Conservation (phyloP, 257 asterid genomes). For the Fraxinus anomala region DNA sequence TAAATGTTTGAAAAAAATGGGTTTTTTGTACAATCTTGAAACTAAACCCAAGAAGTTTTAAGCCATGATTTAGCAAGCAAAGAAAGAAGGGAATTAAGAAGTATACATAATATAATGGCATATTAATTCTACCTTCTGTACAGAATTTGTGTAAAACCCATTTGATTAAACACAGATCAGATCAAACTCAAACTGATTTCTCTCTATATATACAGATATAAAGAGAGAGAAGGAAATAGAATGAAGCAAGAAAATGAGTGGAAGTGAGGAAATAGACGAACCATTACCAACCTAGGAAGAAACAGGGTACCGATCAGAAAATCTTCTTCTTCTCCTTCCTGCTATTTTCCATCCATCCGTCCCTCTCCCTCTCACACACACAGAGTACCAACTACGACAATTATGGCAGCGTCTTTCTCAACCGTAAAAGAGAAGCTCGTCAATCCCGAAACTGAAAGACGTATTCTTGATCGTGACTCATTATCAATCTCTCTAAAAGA, state of each 20-base stretch:
- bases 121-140: slow-evolving; percentile 1
- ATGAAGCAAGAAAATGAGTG: slow-evolving; percentile 13
- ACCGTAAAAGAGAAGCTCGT: slow-evolving; percentile 45
- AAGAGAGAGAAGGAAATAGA: background rate
- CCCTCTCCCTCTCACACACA: background rate
- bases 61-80: background rate
- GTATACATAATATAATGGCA: background rate
- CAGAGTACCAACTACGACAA: slow-evolving; percentile 7
- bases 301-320: slow-evolving; percentile 20
- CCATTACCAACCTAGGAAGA: slow-evolving; percentile 25
- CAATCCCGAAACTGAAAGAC: slow-evolving; percentile 31
- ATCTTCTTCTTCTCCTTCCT: slow-evolving; percentile 29
- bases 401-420: slow-evolving; percentile 28
- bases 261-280: slow-evolving; percentile 10
- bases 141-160: slow-evolving; percentile 19
- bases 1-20: background rate
- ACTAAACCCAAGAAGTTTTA: background rate
- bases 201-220: too few relatives aligned
- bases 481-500: slow-evolving; percentile 10
- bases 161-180: slow-evolving; percentile 32
- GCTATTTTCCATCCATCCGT: slow-evolving; percentile 22
- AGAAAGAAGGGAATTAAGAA: background rate
- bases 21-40: background rate
- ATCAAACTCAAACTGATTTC: slow-evolving; percentile 5
- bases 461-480: slow-evolving; percentile 16